These are phyloP conservation scores for Cnidoscolus chayamansa DNA, from an alignment of 441 rosid species.

Conservation along the genomic window DNA sequence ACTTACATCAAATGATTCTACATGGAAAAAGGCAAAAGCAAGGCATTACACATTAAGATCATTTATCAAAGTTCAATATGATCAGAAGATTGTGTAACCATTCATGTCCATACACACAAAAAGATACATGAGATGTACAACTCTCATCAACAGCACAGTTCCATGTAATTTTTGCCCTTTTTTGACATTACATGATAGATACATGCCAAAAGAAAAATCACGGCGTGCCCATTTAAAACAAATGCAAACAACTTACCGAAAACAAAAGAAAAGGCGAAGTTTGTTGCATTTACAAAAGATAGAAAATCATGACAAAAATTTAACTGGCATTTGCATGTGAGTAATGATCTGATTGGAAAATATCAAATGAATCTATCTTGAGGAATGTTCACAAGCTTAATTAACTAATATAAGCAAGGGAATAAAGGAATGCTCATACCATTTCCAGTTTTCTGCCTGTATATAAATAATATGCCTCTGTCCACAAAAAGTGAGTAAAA, in stretches of 20 bases:
- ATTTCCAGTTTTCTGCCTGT: slow-evolving; percentile 70
- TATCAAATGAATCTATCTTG: not conserved
- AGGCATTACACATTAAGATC: no score
- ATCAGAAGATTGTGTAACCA: not conserved
- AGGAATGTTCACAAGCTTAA: not conserved
- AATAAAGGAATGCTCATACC: slow-evolving; percentile 40
- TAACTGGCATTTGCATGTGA: not conserved
- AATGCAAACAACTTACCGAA: not conserved
- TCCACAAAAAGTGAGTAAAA: slow-evolving; percentile 12
- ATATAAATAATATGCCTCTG: slow-evolving; percentile 72
- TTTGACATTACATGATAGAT: slow-evolving; percentile 9
- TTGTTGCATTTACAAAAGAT: not conserved
- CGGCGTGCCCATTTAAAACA: not conserved
- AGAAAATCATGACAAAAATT: slow-evolving; percentile 1
- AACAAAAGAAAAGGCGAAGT: not conserved
- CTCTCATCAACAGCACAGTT: not conserved
- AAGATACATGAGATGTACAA: not conserved
- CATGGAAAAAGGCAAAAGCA: no score
- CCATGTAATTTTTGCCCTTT: not conserved
- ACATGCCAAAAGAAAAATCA: not conserved
- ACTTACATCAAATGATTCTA: no score
- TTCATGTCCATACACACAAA: no score
- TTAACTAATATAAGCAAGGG: slow-evolving; percentile 7
- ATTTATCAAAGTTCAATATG: no score
- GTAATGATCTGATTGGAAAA: not conserved